Percentiles rank a stretch among this genome's conserved stretches.
phyloP scores from a whole-genome alignment of 352 stramenopile genomes.

The Phytopythium cucurbitacearum region DNA sequence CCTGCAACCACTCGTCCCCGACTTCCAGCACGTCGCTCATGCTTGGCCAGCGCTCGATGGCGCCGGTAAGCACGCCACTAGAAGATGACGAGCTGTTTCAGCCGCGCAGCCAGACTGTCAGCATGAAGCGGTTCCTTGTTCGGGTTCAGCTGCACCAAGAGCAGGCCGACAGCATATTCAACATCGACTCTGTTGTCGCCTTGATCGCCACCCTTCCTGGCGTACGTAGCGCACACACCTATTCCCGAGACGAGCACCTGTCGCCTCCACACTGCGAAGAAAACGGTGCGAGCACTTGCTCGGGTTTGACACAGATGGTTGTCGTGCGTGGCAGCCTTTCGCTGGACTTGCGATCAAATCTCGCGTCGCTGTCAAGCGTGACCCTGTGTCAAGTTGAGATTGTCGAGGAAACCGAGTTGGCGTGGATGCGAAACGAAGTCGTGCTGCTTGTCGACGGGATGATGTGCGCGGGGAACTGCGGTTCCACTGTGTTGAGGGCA shows the following conservation, averaged over 20 bases:
- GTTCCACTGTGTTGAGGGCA: conserved; percentile 63
- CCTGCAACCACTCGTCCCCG: conserved; percentile 25
- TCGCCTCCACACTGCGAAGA: background rate
- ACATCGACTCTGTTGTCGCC: conserved; percentile 28
- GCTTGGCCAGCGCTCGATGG: background rate
- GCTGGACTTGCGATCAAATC: conserved; percentile 16
- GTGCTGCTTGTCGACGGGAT: conserved; percentile 67
- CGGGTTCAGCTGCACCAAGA: conserved; percentile 22
- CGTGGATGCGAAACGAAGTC: conserved; percentile 59
- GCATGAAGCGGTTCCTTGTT: conserved; percentile 26
- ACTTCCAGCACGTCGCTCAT: conserved; percentile 7
- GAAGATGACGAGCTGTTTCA: background rate
- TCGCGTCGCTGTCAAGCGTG: conserved; percentile 20
- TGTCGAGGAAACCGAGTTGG: conserved; percentile 26
- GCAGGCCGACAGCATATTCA: conserved; percentile 9
- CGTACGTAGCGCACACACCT: conserved; percentile 51
- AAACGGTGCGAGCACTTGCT: background rate
- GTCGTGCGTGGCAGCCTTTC: conserved; percentile 24
- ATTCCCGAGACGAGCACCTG: conserved; percentile 1
- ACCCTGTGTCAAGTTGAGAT: conserved; percentile 27
- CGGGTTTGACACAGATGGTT: conserved; percentile 10
- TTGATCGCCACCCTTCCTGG: conserved; percentile 27
- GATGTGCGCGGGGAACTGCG: conserved; percentile 81
- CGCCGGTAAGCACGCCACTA: background rate
- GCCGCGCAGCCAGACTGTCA: background rate